These are phyloP conservation scores for Globisporangium spiculum DNA, from an alignment of 352 stramenopile genomes.

Conservation along the genomic window DNA sequence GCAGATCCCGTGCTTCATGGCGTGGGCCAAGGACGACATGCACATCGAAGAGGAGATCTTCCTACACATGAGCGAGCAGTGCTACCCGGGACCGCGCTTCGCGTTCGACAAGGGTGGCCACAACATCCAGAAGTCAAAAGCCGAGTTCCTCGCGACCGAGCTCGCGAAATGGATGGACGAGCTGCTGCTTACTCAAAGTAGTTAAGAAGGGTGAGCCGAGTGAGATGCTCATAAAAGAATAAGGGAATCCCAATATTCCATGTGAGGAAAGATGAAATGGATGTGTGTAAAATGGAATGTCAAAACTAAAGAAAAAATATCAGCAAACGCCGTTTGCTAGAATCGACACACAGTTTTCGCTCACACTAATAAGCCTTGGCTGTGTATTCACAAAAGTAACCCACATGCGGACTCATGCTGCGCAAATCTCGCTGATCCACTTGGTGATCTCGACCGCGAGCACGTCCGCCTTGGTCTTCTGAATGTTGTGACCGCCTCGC, in stretches of 20 bases:
- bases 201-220: background rate
- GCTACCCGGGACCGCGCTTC: conserved; percentile 35
- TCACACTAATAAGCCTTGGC: background rate
- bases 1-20: conserved; percentile 42
- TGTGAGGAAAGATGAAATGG: too few relatives aligned
- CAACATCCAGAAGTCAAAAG: conserved; percentile 80
- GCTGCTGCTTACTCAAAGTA: background rate
- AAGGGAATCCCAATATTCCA: background rate
- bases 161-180: conserved; percentile 40
- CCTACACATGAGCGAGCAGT: conserved; percentile 29
- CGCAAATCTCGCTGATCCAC: conserved; percentile 7
- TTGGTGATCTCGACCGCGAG: conserved; percentile 5
- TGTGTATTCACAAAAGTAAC: background rate
- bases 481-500: conserved; percentile 63
- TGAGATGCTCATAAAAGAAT: background rate
- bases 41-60: conserved; percentile 61
- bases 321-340: too few relatives aligned
- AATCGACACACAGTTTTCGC: background rate
- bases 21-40: conserved; percentile 56
- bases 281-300: too few relatives aligned
- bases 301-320: too few relatives aligned
- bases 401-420: background rate
- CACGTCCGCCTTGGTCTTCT: conserved; percentile 54
- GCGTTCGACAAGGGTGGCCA: conserved; percentile 52
- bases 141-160: conserved; percentile 31